Base-by-base conservation (phyloP, 192 early-diverging fungal genomes). In the Umbelopsis ramanniana region DNA sequence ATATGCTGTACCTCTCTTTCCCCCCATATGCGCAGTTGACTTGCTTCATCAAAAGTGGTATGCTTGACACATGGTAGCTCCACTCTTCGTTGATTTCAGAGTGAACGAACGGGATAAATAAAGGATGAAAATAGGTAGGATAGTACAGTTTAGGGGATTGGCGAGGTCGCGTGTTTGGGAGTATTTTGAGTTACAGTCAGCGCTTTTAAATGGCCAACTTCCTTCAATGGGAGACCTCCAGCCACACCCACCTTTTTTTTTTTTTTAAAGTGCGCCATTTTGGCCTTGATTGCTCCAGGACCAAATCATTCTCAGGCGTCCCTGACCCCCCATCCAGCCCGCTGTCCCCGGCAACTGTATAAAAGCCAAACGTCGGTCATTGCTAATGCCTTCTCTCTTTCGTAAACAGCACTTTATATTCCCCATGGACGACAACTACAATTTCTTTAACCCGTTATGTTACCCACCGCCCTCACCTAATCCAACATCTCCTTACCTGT, bases 271-370 rank as follows among this genome's bases (percentile, higher is more conserved):
- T 11, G 15, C 57, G 26, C 57, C 7, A 9, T 53, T 11, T 63
- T 15, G n/a, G n/a, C 48, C 48, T 17, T 21, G 48, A 21, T 50
- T 50, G 15, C n/a, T 50, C 19, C 19, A 17, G n/a, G 19, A 50
- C 48, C 0, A 26, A 63, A 37, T 63, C 57, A 63, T 63, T 63
- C 57, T 63, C 57, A 63, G 57, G 57, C 57, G 26, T 63, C 57
- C 57, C 26, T 60, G 26, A 17, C 57, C 57, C 7, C 26, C 55
- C 33, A 22, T 26, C 53, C 23, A 15, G 54, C 33, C 57, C 29
- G 0, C 57, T 37, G 29, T 17, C 22, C 53, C 23, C 26, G 10
- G 15, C 3, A 12, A 63, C n/a, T n/a, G n/a, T 63, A 63, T 63
- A 63, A 63, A 63, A 63, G 57, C 33, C 15, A 26, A n/a, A 29